Evolutionary conservation across 345 rosid genomes (phyloP).

Genomic region (Cardamine resedifolia): DNA sequence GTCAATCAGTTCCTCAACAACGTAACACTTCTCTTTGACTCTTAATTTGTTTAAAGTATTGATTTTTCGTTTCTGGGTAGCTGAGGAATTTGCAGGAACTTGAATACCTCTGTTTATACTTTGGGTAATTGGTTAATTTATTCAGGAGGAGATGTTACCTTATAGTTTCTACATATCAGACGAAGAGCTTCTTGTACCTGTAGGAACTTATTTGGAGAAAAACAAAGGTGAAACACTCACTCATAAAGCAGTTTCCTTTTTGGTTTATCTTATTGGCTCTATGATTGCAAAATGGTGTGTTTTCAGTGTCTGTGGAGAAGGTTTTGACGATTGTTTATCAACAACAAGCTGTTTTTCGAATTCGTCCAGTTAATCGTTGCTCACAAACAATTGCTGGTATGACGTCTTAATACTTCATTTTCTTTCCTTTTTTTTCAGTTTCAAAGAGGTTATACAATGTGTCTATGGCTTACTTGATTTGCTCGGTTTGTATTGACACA

Average conservation of each 20-base stretch:
- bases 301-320: slow-evolving; percentile 94
- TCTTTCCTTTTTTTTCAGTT: not conserved
- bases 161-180: slow-evolving; percentile 81
- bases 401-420: slow-evolving; percentile 2
- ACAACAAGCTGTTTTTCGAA: slow-evolving; percentile 91
- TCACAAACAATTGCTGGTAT: slow-evolving; percentile 89
- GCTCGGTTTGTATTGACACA: not conserved
- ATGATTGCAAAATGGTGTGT: not conserved
- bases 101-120: not conserved
- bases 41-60: not conserved
- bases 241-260: not conserved
- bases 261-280: slow-evolving; percentile 6
- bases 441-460: not conserved
- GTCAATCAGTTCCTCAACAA: slow-evolving; percentile 79
- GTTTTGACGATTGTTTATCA: slow-evolving; percentile 88
- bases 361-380: slow-evolving; percentile 84
- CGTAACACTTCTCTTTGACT: slow-evolving; percentile 38
- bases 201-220: slow-evolving; percentile 79
- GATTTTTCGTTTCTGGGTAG: slow-evolving; percentile 16
- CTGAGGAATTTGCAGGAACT: not conserved
- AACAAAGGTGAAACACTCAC: slow-evolving; percentile 52
- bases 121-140: slow-evolving; percentile 11
- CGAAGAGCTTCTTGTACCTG: slow-evolving; percentile 80
- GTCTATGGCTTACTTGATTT: not conserved
- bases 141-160: slow-evolving; percentile 88